phyloP scores from a whole-genome alignment of 2,329 filamentous ascomycete species.

The Exophiala viscosa region DNA sequence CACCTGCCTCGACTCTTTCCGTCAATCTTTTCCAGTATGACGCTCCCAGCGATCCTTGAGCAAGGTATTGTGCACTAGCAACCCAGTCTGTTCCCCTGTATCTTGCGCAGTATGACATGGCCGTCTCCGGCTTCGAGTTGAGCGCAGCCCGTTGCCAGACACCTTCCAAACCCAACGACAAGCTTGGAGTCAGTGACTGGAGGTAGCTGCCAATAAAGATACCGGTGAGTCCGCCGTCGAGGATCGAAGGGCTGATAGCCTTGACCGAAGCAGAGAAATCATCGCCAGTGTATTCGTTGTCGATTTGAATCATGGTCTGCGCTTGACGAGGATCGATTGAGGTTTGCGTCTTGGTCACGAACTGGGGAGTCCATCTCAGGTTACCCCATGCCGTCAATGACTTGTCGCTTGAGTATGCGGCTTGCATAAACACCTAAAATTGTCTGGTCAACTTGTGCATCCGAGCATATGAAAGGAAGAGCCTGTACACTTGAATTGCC shows the following conservation, averaged over 20 bases:
- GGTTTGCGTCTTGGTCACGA: conserved; percentile 82
- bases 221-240: conserved; percentile 89
- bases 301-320: conserved; percentile 86
- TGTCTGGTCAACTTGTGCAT: conserved; percentile 15
- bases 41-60: conserved; percentile 80
- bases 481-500: conserved; percentile 78
- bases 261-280: conserved; percentile 94
- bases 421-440: conserved; percentile 84
- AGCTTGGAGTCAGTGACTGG: conserved; percentile 81
- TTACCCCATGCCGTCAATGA: conserved; percentile 86
- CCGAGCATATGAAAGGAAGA: neutral
- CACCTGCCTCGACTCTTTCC: conserved; percentile 93
- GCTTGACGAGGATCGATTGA: conserved; percentile 73
- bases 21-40: conserved; percentile 93
- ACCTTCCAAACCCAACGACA: conserved; percentile 84
- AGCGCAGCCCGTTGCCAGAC: conserved; percentile 88
- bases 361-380: conserved; percentile 75
- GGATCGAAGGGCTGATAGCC: conserved; percentile 87
- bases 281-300: conserved; percentile 89
- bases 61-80: conserved; percentile 82
- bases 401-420: conserved; percentile 89
- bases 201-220: conserved; percentile 96
- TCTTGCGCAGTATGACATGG: conserved; percentile 81
- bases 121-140: conserved; percentile 83
- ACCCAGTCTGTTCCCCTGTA: conserved; percentile 94